These are phyloP conservation scores for Diaporthe ampelina DNA, from an alignment of 2,329 filamentous ascomycete genomes.

Conservation along the genomic window DNA sequence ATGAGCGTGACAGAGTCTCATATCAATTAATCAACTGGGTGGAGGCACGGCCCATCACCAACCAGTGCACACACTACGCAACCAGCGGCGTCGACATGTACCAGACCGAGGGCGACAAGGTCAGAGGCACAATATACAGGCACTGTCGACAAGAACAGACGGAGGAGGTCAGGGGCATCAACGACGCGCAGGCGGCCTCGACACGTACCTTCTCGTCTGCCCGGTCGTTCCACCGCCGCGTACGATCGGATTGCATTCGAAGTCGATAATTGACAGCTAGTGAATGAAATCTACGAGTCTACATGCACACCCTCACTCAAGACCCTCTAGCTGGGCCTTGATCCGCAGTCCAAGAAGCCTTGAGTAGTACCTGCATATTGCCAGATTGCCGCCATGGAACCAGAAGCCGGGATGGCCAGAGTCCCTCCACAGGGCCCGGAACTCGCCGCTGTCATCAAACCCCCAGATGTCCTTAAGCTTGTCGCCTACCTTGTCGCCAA, in stretches of 20 bases:
- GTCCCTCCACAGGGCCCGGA: slow-evolving; percentile 69
- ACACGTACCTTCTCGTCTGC: too few relatives aligned
- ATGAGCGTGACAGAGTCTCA: slow-evolving; percentile 42
- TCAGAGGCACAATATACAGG: too few relatives aligned
- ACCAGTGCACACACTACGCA: slow-evolving; percentile 51
- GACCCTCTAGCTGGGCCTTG: slow-evolving; percentile 56
- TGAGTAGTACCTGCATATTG: slow-evolving; percentile 73
- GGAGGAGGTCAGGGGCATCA: too few relatives aligned
- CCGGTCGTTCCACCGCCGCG: too few relatives aligned
- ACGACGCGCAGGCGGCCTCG: too few relatives aligned
- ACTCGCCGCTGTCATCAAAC: slow-evolving; percentile 69
- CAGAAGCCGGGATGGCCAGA: slow-evolving; percentile 76
- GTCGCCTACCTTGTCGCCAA: slow-evolving; percentile 73
- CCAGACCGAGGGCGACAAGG: too few relatives aligned
- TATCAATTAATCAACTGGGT: slow-evolving; percentile 46
- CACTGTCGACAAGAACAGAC: too few relatives aligned
- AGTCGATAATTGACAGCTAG: not conserved
- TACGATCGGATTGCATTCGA: not conserved
- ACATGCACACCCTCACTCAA: not conserved
- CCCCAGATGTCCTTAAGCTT: slow-evolving; percentile 73
- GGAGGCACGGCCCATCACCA: slow-evolving; percentile 46
- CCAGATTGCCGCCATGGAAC: slow-evolving; percentile 76
- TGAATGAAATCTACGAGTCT: too few relatives aligned
- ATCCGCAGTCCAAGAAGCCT: slow-evolving; percentile 67
- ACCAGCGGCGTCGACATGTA: slow-evolving; percentile 41